phyloP scores from a whole-genome alignment of 225 moss, liverwort and hornwort genomes.

The Climacium dendroides region DNA sequence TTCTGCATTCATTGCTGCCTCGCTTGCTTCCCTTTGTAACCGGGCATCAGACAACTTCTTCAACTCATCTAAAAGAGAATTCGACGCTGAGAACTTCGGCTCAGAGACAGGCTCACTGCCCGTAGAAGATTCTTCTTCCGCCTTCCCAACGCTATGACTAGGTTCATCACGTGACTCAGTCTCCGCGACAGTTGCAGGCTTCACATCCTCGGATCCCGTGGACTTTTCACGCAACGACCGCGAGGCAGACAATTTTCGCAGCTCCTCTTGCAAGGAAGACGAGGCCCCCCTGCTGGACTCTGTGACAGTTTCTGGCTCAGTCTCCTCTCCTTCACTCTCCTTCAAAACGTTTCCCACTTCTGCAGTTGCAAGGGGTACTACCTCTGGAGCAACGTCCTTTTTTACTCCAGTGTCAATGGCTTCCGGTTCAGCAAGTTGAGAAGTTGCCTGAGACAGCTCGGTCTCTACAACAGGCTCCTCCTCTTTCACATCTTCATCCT shows the following conservation, averaged over 20 bases:
- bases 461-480: neutral
- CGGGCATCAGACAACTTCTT: constrained; percentile 11
- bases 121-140: neutral
- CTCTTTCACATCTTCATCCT: neutral
- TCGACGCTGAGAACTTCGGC: neutral
- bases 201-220: neutral
- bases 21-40: neutral
- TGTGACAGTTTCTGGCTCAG: neutral
- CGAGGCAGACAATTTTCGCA: constrained; percentile 14
- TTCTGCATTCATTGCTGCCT: neutral
- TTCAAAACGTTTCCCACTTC: neutral
- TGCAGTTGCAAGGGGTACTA: neutral
- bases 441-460: neutral
- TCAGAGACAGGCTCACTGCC: neutral
- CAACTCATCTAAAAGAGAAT: neutral
- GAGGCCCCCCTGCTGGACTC: neutral
- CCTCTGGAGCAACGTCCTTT: neutral
- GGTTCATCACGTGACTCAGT: neutral
- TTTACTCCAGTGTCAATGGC: neutral
- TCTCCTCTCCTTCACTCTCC: constrained; percentile 1
- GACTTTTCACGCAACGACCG: neutral
- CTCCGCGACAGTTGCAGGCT: neutral
- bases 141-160: neutral
- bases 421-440: neutral
- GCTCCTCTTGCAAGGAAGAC: constrained; percentile 6